A percentile compares a stretch with the other conserved stretches of the same genome.
Conservation (phyloP, 768 basidiomycete genomes). For the Tulasnella calospora region DNA sequence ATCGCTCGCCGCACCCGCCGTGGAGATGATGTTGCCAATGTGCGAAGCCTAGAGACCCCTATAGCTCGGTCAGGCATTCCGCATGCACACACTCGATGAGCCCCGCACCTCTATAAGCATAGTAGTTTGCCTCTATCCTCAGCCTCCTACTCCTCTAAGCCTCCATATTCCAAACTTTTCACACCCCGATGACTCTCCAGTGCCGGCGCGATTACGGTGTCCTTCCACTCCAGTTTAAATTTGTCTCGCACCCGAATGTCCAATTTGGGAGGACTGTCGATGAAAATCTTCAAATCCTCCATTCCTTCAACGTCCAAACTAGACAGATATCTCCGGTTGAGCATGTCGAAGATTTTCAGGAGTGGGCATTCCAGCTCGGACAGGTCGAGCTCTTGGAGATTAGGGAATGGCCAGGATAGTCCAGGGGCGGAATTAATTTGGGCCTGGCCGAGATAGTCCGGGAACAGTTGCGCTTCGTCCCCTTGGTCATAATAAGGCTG, state of each 20-base stretch:
- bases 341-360: background rate
- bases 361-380: background rate
- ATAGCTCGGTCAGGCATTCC: no score
- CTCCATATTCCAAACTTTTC: background rate
- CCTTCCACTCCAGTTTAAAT: background rate
- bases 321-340: background rate
- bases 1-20: no score
- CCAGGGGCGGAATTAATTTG: background rate
- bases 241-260: background rate
- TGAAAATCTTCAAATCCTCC: background rate
- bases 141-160: background rate
- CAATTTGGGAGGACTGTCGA: background rate
- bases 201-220: background rate
- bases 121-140: background rate
- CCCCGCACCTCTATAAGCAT: background rate
- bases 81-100: no score
- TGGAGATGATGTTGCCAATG: no score
- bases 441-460: background rate
- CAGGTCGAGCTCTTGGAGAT: background rate
- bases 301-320: background rate
- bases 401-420: background rate
- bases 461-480: background rate
- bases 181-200: background rate
- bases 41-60: no score
- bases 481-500: background rate